phyloP scores from a whole-genome alignment of 305 asterid genomes.

The Plantago rigida region DNA sequence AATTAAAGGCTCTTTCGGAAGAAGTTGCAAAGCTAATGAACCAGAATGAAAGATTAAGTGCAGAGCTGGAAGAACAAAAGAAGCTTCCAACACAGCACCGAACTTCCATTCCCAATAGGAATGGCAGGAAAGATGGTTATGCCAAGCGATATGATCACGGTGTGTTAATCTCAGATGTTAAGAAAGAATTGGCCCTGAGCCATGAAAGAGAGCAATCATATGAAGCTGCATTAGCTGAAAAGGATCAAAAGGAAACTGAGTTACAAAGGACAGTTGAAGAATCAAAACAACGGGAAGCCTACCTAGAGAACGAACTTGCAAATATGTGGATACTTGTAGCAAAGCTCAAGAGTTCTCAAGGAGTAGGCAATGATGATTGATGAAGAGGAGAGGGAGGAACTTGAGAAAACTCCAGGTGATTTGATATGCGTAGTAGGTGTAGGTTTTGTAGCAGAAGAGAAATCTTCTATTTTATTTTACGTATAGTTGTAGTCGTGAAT shows the following conservation, averaged over 20 bases:
- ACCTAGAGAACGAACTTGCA: constrained; percentile 94
- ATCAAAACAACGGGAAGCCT: constrained; percentile 85
- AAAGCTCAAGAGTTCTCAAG: constrained; percentile 65
- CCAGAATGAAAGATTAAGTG: constrained; percentile 61
- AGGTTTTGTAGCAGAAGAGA: constrained; percentile 14
- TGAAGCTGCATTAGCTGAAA: constrained; percentile 72
- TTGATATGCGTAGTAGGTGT: constrained; percentile 25
- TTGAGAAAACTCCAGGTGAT: constrained; percentile 8
- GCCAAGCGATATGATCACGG: constrained; percentile 47
- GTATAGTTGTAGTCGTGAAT: constrained; percentile 24
- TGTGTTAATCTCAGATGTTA: constrained; percentile 43
- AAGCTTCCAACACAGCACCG: constrained; percentile 62
- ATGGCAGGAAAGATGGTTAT: constrained; percentile 57
- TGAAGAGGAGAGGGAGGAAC: constrained; percentile 24
- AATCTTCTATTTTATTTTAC: constrained; percentile 20
- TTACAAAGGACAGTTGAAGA: constrained; percentile 74
- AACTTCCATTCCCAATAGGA: constrained; percentile 36
- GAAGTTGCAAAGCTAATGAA: constrained; percentile 95
- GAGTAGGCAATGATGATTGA: constrained; percentile 44
- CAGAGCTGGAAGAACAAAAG: constrained; percentile 69
- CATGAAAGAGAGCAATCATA: constrained; percentile 73
- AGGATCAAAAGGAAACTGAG: constrained; percentile 59
- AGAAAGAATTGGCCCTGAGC: constrained; percentile 66
- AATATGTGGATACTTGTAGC: constrained; percentile 95
- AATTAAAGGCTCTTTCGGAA: constrained; percentile 85